phyloP scores from a whole-genome alignment of 1,284 basidiomycete species.

The Microbotryomycetes sp. region DNA sequence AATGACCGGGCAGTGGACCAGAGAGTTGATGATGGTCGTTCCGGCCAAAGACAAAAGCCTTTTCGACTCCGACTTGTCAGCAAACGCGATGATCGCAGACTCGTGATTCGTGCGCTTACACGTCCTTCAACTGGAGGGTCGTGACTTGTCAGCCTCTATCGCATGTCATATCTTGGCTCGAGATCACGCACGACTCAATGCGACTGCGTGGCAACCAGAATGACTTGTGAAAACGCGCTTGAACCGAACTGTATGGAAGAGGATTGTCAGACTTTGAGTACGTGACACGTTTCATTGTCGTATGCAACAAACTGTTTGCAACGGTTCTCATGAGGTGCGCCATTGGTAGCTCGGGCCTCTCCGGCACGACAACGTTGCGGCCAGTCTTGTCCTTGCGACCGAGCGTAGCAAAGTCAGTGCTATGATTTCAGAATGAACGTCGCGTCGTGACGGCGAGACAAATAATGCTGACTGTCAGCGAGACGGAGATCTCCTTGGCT shows the following conservation, averaged over 20 bases:
- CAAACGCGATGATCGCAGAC: no score
- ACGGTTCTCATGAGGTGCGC: slow-evolving; percentile 83
- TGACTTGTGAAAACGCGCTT: slow-evolving; percentile 65
- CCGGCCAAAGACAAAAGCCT: slow-evolving; percentile 77
- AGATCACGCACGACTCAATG: slow-evolving; percentile 53
- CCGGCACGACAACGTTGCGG: slow-evolving; percentile 10
- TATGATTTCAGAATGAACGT: no score
- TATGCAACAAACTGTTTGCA: slow-evolving; percentile 53
- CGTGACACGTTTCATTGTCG: not conserved
- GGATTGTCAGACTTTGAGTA: not conserved
- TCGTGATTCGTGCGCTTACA: no score
- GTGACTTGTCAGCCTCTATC: no score
- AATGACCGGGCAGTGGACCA: slow-evolving; percentile 24
- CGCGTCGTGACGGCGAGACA: no score
- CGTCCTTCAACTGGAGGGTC: no score
- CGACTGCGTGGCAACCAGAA: slow-evolving; percentile 64
- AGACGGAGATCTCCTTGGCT: no score
- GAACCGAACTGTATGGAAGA: slow-evolving; percentile 44
- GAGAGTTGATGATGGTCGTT: slow-evolving; percentile 49
- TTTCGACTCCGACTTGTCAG: no score
- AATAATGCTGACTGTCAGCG: no score
- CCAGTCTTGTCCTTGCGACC: slow-evolving; percentile 28
- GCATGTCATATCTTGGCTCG: no score
- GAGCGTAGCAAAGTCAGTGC: slow-evolving; percentile 29
- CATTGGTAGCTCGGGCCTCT: slow-evolving; percentile 63